These are phyloP conservation scores for Casaregolazyma lundiana DNA, from an alignment of 1,139 yeast species.

Conservation along the genomic window DNA sequence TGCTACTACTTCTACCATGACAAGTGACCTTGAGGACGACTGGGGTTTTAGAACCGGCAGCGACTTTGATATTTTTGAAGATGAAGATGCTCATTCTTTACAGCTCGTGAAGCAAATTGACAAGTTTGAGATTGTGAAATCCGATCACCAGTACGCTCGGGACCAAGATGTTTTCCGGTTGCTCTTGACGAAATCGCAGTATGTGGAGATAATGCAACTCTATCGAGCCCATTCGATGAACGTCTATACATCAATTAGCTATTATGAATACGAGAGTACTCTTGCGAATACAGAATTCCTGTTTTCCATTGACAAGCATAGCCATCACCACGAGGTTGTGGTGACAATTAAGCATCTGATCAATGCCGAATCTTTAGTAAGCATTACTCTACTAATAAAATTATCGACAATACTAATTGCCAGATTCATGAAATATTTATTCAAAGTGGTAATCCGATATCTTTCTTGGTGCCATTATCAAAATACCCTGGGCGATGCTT, in stretches of 20 bases:
- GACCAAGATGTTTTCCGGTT: background rate
- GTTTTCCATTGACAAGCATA: background rate
- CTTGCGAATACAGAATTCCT: background rate
- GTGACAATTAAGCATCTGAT: background rate
- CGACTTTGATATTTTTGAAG: no score
- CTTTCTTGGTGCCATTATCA: background rate
- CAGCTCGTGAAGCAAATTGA: background rate
- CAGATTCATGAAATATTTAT: background rate
- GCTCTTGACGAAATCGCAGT: background rate
- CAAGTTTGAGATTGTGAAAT: background rate
- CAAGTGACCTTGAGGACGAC: no score
- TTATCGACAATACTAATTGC: background rate
- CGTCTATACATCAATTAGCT: background rate
- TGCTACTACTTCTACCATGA: no score
- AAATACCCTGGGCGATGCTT: background rate
- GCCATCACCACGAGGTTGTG: slow-evolving; percentile 4
- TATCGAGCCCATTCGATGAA: background rate
- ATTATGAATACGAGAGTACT: background rate
- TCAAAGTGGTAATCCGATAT: background rate
- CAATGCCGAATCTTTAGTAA: background rate
- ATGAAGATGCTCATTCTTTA: no score
- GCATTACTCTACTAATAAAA: background rate
- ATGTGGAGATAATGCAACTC: background rate
- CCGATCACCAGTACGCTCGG: background rate
- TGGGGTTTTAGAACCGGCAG: no score